A percentile compares a stretch with the other conserved stretches of the same genome.
Conservation (phyloP, 345 rosid species). For the Aquilaria sinensis region DNA sequence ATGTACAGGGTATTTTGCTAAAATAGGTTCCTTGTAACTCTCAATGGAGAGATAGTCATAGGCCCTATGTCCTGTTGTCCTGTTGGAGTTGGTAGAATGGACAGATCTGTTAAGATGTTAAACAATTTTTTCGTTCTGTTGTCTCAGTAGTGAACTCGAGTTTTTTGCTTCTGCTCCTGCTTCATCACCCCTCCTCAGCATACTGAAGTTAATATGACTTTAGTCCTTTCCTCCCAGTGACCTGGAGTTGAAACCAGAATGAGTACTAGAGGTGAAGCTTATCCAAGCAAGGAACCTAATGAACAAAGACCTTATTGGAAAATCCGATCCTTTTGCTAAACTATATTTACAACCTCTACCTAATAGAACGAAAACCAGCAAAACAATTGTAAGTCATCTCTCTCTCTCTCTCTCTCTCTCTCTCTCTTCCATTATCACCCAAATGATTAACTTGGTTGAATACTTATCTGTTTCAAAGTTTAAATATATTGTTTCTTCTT, state of each 20-base stretch:
- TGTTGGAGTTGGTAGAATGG: too few relatives aligned
- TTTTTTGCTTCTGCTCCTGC: background rate
- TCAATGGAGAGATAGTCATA: too few relatives aligned
- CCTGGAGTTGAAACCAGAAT: conserved; percentile 90
- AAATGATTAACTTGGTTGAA: conserved; percentile 32
- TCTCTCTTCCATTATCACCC: too few relatives aligned
- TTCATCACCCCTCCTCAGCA: background rate
- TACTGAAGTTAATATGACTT: conserved; percentile 1
- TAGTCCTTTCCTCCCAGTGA: conserved; percentile 47
- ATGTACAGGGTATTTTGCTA: too few relatives aligned
- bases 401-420: too few relatives aligned
- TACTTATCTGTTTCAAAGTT: conserved; percentile 6
- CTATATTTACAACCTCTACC: conserved; percentile 79
- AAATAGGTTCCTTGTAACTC: too few relatives aligned
- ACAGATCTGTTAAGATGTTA: background rate
- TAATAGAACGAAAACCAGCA: conserved; percentile 66
- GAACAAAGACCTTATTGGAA: conserved; percentile 92
- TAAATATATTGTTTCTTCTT: conserved; percentile 12
- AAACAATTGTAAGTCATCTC: conserved; percentile 27
- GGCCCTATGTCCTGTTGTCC: too few relatives aligned
- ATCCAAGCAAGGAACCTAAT: conserved; percentile 92
- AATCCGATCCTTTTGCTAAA: conserved; percentile 94
- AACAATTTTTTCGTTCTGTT: background rate
- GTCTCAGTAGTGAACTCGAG: background rate
- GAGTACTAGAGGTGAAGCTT: conserved; percentile 93